Conservation (phyloP, 768 basidiomycete genomes). For the Kwoniella dendrophila region DNA sequence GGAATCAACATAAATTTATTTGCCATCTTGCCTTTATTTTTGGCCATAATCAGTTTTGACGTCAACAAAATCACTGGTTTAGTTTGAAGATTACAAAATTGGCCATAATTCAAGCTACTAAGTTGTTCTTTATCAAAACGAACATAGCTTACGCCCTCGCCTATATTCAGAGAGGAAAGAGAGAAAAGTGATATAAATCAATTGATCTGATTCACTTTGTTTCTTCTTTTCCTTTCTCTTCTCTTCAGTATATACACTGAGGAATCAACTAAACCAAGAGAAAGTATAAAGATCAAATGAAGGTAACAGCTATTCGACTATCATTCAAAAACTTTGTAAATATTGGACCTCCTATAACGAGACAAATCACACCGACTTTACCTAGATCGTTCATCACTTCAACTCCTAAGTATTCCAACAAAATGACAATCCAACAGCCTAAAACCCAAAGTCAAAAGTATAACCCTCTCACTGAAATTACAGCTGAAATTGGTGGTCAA, state of each 20-base stretch:
- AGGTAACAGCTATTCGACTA: neutral
- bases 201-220: no score
- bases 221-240: no score
- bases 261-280: no score
- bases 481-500: conserved; percentile 52
- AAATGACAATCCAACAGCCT: conserved; percentile 15
- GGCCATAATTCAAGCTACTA: no score
- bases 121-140: no score
- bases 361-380: neutral
- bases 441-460: conserved; percentile 10
- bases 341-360: neutral
- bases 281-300: no score
- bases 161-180: no score
- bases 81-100: neutral
- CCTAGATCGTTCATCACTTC: no score
- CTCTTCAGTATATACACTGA: no score
- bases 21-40: neutral
- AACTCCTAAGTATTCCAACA: neutral
- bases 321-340: neutral
- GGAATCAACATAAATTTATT: neutral
- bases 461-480: conserved; percentile 32
- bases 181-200: no score
- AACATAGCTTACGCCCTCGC: no score
- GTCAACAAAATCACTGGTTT: no score
- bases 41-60: neutral